A percentile compares a stretch with the other conserved stretches of the same genome.
phyloP scores from a whole-genome alignment of 2,329 filamentous ascomycete species.

The Trichophyton mentagrophytes region DNA sequence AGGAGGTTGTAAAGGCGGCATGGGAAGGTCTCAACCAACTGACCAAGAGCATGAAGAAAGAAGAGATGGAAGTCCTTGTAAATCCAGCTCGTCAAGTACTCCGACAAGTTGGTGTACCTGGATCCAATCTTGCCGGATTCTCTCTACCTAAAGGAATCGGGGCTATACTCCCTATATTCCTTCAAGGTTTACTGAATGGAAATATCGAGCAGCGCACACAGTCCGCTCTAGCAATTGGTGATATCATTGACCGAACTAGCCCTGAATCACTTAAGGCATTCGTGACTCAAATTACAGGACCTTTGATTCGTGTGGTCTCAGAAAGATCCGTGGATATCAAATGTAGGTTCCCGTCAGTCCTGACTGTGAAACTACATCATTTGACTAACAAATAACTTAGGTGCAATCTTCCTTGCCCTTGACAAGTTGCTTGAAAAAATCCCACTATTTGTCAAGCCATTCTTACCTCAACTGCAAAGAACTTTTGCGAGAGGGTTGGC shows the following conservation, averaged over 20 bases:
- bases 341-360: constrained; percentile 24
- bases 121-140: constrained; percentile 76
- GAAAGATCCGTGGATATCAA: constrained; percentile 95
- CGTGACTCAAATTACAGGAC: constrained; percentile 94
- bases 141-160: constrained; percentile 90
- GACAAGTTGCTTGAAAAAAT: constrained; percentile 97
- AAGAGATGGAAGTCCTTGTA: constrained; percentile 93
- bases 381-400: constrained; percentile 27
- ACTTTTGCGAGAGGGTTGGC: constrained; percentile 95
- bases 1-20: constrained; percentile 71
- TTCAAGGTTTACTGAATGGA: constrained; percentile 96
- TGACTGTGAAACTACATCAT: background rate
- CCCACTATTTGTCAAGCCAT: constrained; percentile 85
- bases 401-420: constrained; percentile 81
- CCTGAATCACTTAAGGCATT: constrained; percentile 81
- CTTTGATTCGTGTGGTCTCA: constrained; percentile 92
- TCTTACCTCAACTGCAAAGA: constrained; percentile 88
- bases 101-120: constrained; percentile 76
- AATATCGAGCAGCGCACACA: constrained; percentile 83
- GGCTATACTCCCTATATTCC: constrained; percentile 87
- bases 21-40: constrained; percentile 80
- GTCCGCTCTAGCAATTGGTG: constrained; percentile 83
- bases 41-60: constrained; percentile 81
- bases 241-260: constrained; percentile 86
- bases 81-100: constrained; percentile 74